Evolutionary conservation across 2,329 filamentous ascomycete genomes (phyloP).

Genomic region (Tolypocladium ophioglossoides): DNA sequence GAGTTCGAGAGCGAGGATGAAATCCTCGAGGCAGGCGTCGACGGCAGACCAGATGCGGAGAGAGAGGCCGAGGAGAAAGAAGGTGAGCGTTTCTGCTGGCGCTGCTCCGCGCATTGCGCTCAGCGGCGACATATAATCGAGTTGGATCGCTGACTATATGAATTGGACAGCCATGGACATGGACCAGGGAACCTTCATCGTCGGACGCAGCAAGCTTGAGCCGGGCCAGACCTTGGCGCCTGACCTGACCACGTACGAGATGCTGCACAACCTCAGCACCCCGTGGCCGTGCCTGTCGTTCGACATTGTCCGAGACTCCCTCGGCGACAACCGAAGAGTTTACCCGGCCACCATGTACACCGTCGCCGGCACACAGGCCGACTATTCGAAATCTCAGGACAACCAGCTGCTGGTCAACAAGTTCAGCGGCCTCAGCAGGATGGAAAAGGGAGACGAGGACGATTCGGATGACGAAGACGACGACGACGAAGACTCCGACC

Average conservation of each 20-base stretch:
- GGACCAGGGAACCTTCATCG: slow-evolving; percentile 91
- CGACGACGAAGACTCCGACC: slow-evolving; percentile 70
- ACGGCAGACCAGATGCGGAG: slow-evolving; percentile 85
- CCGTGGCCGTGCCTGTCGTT: slow-evolving; percentile 97
- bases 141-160: not conserved
- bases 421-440: slow-evolving; percentile 81
- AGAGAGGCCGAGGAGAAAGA: slow-evolving; percentile 79
- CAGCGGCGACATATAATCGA: not conserved
- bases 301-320: slow-evolving; percentile 74
- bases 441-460: slow-evolving; percentile 60
- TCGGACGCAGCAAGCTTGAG: slow-evolving; percentile 83
- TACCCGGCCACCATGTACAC: slow-evolving; percentile 95
- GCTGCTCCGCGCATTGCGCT: not conserved
- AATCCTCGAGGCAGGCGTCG: slow-evolving; percentile 87
- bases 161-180: slow-evolving; percentile 63
- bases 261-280: slow-evolving; percentile 89
- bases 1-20: slow-evolving; percentile 85
- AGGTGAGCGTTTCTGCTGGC: slow-evolving; percentile 25
- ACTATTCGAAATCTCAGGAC: slow-evolving; percentile 61
- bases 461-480: slow-evolving; percentile 61
- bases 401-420: slow-evolving; percentile 96
- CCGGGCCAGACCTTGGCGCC: slow-evolving; percentile 85
- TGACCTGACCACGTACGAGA: slow-evolving; percentile 90
- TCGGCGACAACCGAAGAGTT: slow-evolving; percentile 83
- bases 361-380: slow-evolving; percentile 89